Base-by-base conservation (phyloP, 345 rosid species). In the Conringia planisiliqua region DNA sequence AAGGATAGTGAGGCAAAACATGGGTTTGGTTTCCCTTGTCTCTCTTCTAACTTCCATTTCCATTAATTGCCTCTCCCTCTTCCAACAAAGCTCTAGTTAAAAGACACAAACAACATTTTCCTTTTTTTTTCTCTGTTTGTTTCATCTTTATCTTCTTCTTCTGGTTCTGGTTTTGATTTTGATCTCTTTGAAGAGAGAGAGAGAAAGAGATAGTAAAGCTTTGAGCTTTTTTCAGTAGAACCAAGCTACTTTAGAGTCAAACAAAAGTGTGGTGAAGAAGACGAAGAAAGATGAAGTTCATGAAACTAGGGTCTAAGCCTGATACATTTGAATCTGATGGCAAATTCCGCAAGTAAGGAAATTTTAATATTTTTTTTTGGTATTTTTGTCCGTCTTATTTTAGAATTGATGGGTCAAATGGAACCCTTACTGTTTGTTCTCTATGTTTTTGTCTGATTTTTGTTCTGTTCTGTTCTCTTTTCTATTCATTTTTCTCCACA, bases 271-370 rank as follows among this genome's bases (percentile, higher is more conserved):
- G 52, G 26, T 39, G 26, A 70, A 77, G 72, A 26, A 63, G 67
- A 70, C 46, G 10, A 39, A 43, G 12, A n/a, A 80, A 79, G 55
- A 93, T 93, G 98, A 93, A 90, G 97, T 88, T 85, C 74, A 90
- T 93, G 98, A 93, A 93, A 87, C 73, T 93, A 78, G 98, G 98
- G 32, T 89, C 90, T 52, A 93, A 90, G 86, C 97, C 97, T 82
- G 98, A 93, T 83, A 79, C 85, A 24, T 86, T 93, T 73, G 90
- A 84, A 73, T 82, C 91, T 75, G 91, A 89, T 50, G 98, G 90
- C 47, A 87, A 86, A 83, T 81, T 75, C 71, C 56, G 77, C 82
- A 86, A 87, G 98, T 90, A 66, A 79, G 85, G 39, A 50, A 29
- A 0, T 24, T 68, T 60, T 62, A 13, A 9, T 61, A 8, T 22